Evolutionary conservation across 371 early-diverging fungal genomes (phyloP), one percentile per base, ranked within the genome.

Genomic region (Cokeromyces recurvatus): DNA sequence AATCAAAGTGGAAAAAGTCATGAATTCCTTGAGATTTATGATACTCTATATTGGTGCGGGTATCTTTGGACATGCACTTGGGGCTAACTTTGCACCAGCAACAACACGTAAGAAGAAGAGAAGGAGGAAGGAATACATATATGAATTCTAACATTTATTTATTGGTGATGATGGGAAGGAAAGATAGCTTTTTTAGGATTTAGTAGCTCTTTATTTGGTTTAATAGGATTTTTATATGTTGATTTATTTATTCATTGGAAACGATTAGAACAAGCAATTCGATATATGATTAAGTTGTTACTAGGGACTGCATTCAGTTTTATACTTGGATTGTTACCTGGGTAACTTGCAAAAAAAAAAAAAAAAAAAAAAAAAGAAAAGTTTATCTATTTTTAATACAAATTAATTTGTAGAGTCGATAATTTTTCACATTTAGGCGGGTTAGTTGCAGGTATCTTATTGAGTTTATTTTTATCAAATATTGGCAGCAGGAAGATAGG

Each of bases 181-280:
- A 9, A 37, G 17, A 17, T 19, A 73, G 78, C 78, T 7, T 80
- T 82, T 5, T 81, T 90, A 46, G 93, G 93, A 2, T 80, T 78
- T 37, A 87, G 87, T 17, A 89, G 91, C 8, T 73, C 89, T 3
- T 55, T 91, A 6, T 90, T 84, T 64, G 91, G 76, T 15, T 49
- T 91, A 23, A 59, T 87, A 35, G 89, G 85, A 1, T 78, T 80
- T 40, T 62, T 86, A 6, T 57, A 88, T 12, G 59, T 90, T 29
- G 90, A 93, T 48, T 60, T 88, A 8, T 9, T 90, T n/a, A 73
- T 79, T 41, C 78, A 85, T 66, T 91, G 91, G 91, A 59, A 59
- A 6, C 41, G 78, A 5, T 65, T 88, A 35, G 52, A 67, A 17
- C 58, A 76, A 5, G 87, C 88, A 14, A 64, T 71, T 44, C 70